phyloP scores from a whole-genome alignment of 441 rosid species.

The Croton setiger region DNA sequence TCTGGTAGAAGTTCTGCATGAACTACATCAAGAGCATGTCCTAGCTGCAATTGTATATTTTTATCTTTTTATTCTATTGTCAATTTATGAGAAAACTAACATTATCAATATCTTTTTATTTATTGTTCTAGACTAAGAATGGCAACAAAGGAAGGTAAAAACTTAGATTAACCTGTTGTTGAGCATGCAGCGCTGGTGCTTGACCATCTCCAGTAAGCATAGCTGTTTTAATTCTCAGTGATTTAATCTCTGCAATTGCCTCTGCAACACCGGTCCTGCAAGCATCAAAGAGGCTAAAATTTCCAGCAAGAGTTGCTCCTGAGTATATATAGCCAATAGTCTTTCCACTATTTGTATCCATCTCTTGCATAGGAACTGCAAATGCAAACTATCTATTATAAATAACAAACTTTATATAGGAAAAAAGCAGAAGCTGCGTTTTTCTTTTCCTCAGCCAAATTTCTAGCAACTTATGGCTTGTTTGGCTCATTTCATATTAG shows the following conservation, averaged over 20 bases:
- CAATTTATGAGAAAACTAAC: too few species aligned
- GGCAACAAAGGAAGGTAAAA: not conserved
- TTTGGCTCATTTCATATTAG: too few species aligned
- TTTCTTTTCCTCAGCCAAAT: too few species aligned
- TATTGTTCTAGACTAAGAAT: not conserved
- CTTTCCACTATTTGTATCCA: constrained; percentile 39
- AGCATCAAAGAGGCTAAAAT: constrained; percentile 67
- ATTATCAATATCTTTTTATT: too few species aligned
- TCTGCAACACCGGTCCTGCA: constrained; percentile 71
- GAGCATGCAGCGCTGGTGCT: constrained; percentile 61
- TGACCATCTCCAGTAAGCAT: constrained; percentile 88
- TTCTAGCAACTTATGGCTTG: too few species aligned
- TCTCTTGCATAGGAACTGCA: constrained; percentile 44
- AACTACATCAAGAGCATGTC: constrained; percentile 50
- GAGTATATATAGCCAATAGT: constrained; percentile 60
- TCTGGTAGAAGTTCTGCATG: constrained; percentile 78
- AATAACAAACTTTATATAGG: too few species aligned
- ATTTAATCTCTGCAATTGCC: constrained; percentile 56
- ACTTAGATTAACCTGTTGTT: constrained; percentile 50
- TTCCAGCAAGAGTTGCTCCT: constrained; percentile 43
- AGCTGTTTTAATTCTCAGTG: constrained; percentile 52
- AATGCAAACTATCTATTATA: not conserved
- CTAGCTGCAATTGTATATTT: constrained; percentile 39
- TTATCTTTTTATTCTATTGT: too few species aligned
- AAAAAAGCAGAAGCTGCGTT: too few species aligned